A percentile compares a stretch with the other conserved stretches of the same genome.
Conservation (phyloP, 257 asterid species). For the Primulina huaijiensis region DNA sequence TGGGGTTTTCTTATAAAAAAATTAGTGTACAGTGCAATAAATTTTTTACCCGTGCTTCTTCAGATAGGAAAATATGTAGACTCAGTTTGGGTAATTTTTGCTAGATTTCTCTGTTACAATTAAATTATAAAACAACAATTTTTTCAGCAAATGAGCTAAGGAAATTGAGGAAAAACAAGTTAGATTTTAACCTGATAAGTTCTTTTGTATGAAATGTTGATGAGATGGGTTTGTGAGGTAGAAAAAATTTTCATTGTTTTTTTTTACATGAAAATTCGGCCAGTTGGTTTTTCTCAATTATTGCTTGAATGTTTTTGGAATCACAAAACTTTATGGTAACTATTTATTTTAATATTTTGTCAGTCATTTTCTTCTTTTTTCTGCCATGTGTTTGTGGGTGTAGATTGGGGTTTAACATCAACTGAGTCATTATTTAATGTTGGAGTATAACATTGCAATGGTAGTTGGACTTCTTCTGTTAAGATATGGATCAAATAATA, state of each 20-base stretch:
- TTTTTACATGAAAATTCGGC: background rate
- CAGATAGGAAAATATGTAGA: background rate
- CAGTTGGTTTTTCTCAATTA: background rate
- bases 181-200: background rate
- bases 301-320: background rate
- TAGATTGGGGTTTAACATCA: no score
- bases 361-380: no score
- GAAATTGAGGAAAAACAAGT: background rate
- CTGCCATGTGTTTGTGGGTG: no score
- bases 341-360: no score
- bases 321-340: background rate
- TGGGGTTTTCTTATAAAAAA: background rate
- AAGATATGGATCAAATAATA: no score
- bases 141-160: background rate
- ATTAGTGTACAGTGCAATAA: background rate
- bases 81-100: background rate
- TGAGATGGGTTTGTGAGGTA: background rate
- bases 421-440: no score
- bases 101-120: background rate
- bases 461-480: no score
- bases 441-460: no score
- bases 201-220: background rate
- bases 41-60: background rate
- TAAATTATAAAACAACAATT: background rate
- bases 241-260: background rate